These are phyloP conservation scores for Kodamaea kakaduensis DNA, from an alignment of 805 yeast species.

Conservation along the genomic window DNA sequence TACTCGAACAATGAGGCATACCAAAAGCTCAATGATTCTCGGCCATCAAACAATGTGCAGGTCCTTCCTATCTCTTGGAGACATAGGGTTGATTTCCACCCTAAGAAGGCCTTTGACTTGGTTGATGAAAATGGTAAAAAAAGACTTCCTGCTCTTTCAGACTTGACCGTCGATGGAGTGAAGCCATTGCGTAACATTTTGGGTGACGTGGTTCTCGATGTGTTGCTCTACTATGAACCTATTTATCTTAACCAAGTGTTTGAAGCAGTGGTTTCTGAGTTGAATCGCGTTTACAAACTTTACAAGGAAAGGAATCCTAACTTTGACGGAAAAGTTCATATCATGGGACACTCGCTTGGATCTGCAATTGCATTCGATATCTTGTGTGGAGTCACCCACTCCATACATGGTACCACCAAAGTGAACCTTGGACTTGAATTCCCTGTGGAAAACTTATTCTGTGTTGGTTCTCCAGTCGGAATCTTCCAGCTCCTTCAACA, in stretches of 20 bases:
- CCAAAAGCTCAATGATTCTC: slow-evolving; percentile 24
- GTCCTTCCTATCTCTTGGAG: slow-evolving; percentile 93
- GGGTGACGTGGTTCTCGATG: slow-evolving; percentile 85
- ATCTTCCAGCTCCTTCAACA: slow-evolving; percentile 73
- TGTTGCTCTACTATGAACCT: slow-evolving; percentile 72
- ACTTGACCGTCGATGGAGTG: slow-evolving; percentile 75
- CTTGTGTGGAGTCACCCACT: slow-evolving; percentile 45
- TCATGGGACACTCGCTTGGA: slow-evolving; percentile 91
- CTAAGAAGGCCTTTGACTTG: slow-evolving; percentile 38
- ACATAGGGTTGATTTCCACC: slow-evolving; percentile 62
- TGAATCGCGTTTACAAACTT: slow-evolving; percentile 57
- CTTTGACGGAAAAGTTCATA: slow-evolving; percentile 75
- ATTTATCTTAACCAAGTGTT: slow-evolving; percentile 59
- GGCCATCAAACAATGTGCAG: slow-evolving; percentile 60
- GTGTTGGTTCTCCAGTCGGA: slow-evolving; percentile 89
- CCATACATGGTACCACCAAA: slow-evolving; percentile 16
- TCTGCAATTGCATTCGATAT: slow-evolving; percentile 81
- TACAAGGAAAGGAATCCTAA: slow-evolving; percentile 63
- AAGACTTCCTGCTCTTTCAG: slow-evolving; percentile 58
- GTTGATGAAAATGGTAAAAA: slow-evolving; percentile 34
- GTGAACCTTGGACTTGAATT: slow-evolving; percentile 46
- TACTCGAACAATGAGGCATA: slow-evolving; percentile 39
- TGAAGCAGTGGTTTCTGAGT: slow-evolving; percentile 54
- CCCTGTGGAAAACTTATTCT: slow-evolving; percentile 68
- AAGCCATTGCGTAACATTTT: slow-evolving; percentile 70